phyloP scores from a whole-genome alignment of 805 yeast species.

The Candida ascalaphidarum region DNA sequence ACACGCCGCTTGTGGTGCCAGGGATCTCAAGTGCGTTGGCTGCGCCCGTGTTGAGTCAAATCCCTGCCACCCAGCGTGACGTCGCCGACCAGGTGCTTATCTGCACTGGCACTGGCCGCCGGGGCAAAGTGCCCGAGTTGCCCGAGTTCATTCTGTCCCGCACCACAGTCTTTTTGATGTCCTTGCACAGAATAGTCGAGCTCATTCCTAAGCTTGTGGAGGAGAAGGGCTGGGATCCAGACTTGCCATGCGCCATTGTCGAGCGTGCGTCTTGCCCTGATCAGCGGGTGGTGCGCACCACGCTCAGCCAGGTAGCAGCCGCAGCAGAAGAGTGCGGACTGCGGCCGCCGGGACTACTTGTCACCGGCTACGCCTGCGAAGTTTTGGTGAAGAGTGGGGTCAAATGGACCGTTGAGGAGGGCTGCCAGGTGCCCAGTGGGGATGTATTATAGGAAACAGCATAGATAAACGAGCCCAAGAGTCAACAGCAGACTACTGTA shows the following conservation, averaged over 20 bases:
- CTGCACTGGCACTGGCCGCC: conserved; percentile 91
- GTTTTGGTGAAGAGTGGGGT: conserved; percentile 23
- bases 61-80: conserved; percentile 88
- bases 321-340: conserved; percentile 75
- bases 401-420: conserved; percentile 43
- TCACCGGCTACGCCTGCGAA: conserved; percentile 73
- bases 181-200: conserved; percentile 66
- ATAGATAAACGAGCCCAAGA: too few relatives aligned
- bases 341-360: conserved; percentile 86
- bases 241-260: conserved; percentile 73
- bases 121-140: conserved; percentile 69
- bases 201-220: conserved; percentile 37
- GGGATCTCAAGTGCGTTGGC: conserved; percentile 88
- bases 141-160: conserved; percentile 68
- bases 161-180: conserved; percentile 86
- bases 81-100: conserved; percentile 88
- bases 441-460: too few relatives aligned
- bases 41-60: conserved; percentile 72
- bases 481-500: too few relatives aligned
- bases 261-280: conserved; percentile 94
- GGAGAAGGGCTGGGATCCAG: conserved; percentile 54
- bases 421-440: too few relatives aligned
- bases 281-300: conserved; percentile 76
- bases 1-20: conserved; percentile 64
- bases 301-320: conserved; percentile 53